Evolutionary conservation across 2,329 filamentous ascomycete genomes (phyloP).

Genomic region (Gnomoniopsis smithogilvyi): DNA sequence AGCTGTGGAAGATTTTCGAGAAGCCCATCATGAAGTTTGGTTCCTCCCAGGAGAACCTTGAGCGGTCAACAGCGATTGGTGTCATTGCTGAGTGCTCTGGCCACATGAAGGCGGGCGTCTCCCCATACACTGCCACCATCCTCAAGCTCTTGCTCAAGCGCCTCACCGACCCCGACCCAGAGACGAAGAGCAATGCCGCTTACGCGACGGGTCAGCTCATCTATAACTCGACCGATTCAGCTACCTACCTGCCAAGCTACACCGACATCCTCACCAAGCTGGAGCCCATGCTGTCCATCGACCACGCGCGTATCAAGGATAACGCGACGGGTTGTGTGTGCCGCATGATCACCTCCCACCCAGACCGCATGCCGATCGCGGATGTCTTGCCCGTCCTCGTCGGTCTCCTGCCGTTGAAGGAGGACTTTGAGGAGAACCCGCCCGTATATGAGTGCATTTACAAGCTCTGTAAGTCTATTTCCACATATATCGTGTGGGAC

Average conservation of each 20-base stretch:
- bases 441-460: conserved; percentile 89
- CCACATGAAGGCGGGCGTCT: conserved; percentile 78
- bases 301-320: conserved; percentile 80
- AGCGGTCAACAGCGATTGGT: conserved; percentile 86
- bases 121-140: conserved; percentile 73
- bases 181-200: conserved; percentile 92
- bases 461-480: conserved; percentile 66
- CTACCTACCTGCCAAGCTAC: conserved; percentile 72
- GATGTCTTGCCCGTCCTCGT: conserved; percentile 81
- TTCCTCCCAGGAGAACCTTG: conserved; percentile 78
- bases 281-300: conserved; percentile 75
- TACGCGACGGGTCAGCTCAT: conserved; percentile 87
- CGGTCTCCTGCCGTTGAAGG: conserved; percentile 77
- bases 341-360: conserved; percentile 87
- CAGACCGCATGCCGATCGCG: conserved; percentile 74
- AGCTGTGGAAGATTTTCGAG: conserved; percentile 95
- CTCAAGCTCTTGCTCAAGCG: conserved; percentile 82
- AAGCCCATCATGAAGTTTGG: conserved; percentile 87
- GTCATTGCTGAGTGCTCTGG: conserved; percentile 88
- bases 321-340: conserved; percentile 90
- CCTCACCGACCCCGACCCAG: conserved; percentile 81
- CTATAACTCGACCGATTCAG: conserved; percentile 71
- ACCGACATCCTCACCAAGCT: conserved; percentile 78
- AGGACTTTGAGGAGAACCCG: conserved; percentile 96
- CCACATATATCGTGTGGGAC: neutral